phyloP scores from a whole-genome alignment of 2,329 filamentous ascomycete genomes.

The Neofusicoccum sp. region DNA sequence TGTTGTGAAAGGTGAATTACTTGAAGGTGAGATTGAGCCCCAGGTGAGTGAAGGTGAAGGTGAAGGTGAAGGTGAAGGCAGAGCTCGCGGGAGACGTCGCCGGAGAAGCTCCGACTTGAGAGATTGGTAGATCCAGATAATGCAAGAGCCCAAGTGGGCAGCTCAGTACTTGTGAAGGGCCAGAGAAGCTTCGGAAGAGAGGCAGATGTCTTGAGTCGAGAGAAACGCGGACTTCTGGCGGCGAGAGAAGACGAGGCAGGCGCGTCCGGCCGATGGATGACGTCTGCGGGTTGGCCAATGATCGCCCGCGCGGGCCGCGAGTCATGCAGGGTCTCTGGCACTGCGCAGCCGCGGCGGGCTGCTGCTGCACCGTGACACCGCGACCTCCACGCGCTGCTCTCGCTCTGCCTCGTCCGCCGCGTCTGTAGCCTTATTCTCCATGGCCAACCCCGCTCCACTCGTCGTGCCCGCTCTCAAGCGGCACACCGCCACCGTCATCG shows the following conservation, averaged over 20 bases:
- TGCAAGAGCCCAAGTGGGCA: not conserved
- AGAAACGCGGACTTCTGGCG: not conserved
- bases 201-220: too few species aligned
- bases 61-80: not conserved
- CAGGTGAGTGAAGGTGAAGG: too few species aligned
- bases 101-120: not conserved
- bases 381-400: not conserved
- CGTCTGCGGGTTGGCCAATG: constrained; percentile 13
- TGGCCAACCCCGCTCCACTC: constrained; percentile 47
- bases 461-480: constrained; percentile 75
- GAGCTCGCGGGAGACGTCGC: not conserved
- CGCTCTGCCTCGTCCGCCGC: not conserved
- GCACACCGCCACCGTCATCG: constrained; percentile 94
- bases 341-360: not conserved
- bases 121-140: not conserved
- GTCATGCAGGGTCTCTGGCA: constrained; percentile 16
- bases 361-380: not conserved
- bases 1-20: not conserved
- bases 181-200: too few species aligned
- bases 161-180: not conserved
- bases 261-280: not conserved
- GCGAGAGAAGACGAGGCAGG: not conserved
- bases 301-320: not conserved
- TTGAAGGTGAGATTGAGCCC: not conserved
- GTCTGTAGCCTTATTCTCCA: not conserved